A percentile compares a stretch with the other conserved stretches of the same genome.
These are phyloP conservation scores for Mycena floridula DNA, from an alignment of 768 basidiomycete genomes.

Conservation along the genomic window DNA sequence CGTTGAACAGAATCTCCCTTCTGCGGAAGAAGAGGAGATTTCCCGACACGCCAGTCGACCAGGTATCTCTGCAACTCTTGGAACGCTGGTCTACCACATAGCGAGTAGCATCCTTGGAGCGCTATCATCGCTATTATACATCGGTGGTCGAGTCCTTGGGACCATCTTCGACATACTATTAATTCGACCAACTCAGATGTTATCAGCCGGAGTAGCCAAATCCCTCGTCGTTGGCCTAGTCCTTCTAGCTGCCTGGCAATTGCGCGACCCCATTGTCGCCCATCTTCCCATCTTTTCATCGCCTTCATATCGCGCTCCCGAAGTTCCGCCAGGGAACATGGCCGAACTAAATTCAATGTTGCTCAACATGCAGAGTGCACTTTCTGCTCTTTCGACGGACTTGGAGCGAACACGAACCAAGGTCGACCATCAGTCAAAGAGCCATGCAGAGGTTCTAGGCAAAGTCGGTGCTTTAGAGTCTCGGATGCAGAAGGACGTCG, in stretches of 20 bases:
- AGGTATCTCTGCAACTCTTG: constrained; percentile 29
- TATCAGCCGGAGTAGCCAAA: constrained; percentile 29
- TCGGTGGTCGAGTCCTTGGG: constrained; percentile 44
- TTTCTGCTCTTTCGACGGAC: constrained; percentile 55
- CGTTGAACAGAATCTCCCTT: neutral
- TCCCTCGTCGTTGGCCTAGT: constrained; percentile 35
- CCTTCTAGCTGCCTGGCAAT: constrained; percentile 38
- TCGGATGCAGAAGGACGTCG: constrained; percentile 39
- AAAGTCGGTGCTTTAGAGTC: constrained; percentile 54
- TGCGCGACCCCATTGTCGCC: constrained; percentile 28
- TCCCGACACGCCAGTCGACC: constrained; percentile 11
- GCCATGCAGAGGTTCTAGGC: constrained; percentile 45
- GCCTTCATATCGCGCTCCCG: constrained; percentile 44
- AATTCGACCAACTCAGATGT: constrained; percentile 36
- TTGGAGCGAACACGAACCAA: constrained; percentile 42
- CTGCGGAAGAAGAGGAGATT: constrained; percentile 51
- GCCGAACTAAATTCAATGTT: constrained; percentile 60
- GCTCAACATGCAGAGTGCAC: constrained; percentile 53
- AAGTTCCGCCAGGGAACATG: constrained; percentile 56
- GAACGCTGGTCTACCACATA: constrained; percentile 29
- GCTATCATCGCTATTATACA: constrained; percentile 28
- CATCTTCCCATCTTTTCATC: constrained; percentile 26
- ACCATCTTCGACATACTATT: constrained; percentile 40
- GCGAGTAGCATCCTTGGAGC: neutral
- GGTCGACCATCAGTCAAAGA: constrained; percentile 46